These are phyloP conservation scores for Eruca vesicaria DNA, from an alignment of 441 rosid genomes.

Conservation along the genomic window DNA sequence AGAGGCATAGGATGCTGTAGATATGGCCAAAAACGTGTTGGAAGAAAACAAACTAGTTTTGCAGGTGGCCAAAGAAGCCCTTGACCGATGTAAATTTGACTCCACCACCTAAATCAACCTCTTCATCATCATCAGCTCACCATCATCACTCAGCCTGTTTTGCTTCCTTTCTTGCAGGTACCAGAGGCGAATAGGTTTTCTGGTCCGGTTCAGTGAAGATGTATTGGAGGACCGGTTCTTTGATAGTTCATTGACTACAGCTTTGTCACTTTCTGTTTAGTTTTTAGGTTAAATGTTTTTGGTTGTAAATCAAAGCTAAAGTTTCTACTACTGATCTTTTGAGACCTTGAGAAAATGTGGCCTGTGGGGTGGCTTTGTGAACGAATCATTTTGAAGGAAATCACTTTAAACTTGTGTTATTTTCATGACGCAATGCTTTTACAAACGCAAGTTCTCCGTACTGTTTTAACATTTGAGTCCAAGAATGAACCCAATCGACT, in stretches of 20 bases:
- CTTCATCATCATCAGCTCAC: neutral
- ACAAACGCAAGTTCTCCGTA: neutral
- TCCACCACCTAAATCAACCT: neutral
- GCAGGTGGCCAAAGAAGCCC: neutral
- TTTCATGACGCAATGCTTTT: neutral
- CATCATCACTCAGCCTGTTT: neutral
- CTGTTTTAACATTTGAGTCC: neutral
- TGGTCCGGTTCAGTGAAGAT: conserved; percentile 3
- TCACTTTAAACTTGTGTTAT: neutral
- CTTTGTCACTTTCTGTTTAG: neutral
- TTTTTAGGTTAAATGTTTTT: neutral
- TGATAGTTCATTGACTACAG: neutral
- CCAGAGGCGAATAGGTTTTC: neutral
- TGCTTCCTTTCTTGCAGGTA: conserved; percentile 13
- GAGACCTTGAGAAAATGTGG: neutral
- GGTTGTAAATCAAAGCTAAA: neutral
- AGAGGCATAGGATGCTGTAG: neutral
- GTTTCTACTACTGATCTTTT: neutral
- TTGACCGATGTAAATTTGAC: neutral
- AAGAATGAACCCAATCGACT: neutral
- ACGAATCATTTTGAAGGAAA: neutral
- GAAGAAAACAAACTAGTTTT: neutral
- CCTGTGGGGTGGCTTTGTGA: neutral
- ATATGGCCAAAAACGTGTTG: neutral
- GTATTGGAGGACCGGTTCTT: neutral